Evolutionary conservation across 1,284 basidiomycete species (phyloP), one percentile per base, ranked within the genome.

Genomic region (Bondarzewia mesenterica): DNA sequence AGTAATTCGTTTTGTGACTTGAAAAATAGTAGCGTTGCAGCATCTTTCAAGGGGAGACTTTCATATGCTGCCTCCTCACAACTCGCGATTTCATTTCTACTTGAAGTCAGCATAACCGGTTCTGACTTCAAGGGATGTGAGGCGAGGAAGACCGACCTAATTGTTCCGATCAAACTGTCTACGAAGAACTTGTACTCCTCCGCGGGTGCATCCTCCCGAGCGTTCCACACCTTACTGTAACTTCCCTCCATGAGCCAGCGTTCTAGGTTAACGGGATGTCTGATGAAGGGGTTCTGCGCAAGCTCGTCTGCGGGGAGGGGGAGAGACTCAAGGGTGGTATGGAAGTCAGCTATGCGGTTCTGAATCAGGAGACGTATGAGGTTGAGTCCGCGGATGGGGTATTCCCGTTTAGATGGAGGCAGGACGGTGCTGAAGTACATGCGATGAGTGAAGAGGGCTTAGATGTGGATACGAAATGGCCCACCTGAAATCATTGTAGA

Each of bases 221-320:
- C 93, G 56, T 89, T 84, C 92, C 95, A 99, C 3, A 99, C 94
- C 66, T 97, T 96, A 66, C 90, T 93, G 66, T 99, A 99, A 60
- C 87, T 89, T 32, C 95, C 95, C 65, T 99, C 96, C 95, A 99
- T 99, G 51, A 99, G 76, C 91, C 94, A 98, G 44, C 91, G 77
- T 66, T 99, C 96, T 50, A 93, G 76, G 63, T 93, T 91, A 50
- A 93, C 85, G 2, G 90, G 89, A 63, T 93, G 89, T 50, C 79
- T 78, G 57, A 94, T 85, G 63, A 79, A 93, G 15, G 82, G 81
- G 63, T 91, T 91, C 25, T 80, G 74, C 32, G 80, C 70, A 54
- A 89, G 80, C 40, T 80, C 77, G 53, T 88, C 82, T 0, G 84
- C 77, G 41, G 82, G 77, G 22, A 94, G 71, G 2, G 83, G 83